Evolutionary conservation across 176 grass and related monocot species (phyloP), one percentile per base, ranked within the genome.

Genomic region (Triticum turgidum): DNA sequence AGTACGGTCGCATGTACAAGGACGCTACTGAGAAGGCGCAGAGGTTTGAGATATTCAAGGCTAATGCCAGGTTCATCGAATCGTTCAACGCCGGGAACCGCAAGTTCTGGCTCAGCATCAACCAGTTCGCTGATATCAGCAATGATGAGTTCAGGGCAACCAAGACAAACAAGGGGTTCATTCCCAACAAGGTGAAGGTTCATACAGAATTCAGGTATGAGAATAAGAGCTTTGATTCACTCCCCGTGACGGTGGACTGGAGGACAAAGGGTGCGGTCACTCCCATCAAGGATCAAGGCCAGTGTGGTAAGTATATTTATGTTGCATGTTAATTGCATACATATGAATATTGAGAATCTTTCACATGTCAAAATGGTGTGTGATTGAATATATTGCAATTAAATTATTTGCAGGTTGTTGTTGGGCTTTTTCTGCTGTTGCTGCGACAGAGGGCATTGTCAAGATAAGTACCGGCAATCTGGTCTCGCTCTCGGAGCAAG

Each of bases 271-370:
- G 33, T 38, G 70, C 70, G 0, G 38, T 42, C 38, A 42, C 70
- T 73, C 70, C 38, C 18, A 11, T 59, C 18, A 77, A 77, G 45
- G 49, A 77, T 12, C 75, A 77, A 77, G 75, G 75, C 45, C 75
- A 77, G 17, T 77, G 45, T 13, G 75, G 75, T 77, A 59, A 35
- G 49, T 56, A 29, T 17, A 77, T 59, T 77, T 34, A 34, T 8
- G 25, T 29, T 35, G 33, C 29, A 58, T 49, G 72, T 51, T 5
- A 47, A 17, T 4, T 47, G 3, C 6, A 29, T 29, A 29, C 0
- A 29, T 51, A 18, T 51, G 11, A 9, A 47, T 59, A 20, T 24
- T 62, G n/a, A 10, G 8, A 62, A 62, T 30, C 3, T 75, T 51
- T 30, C 8, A 75, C 24, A 30, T 59, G 1, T 51, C 0, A 51